Evolutionary conservation across 805 yeast species (phyloP), one percentile per base, ranked within the genome.

Genomic region (Wickerhamiella bombiphila): DNA sequence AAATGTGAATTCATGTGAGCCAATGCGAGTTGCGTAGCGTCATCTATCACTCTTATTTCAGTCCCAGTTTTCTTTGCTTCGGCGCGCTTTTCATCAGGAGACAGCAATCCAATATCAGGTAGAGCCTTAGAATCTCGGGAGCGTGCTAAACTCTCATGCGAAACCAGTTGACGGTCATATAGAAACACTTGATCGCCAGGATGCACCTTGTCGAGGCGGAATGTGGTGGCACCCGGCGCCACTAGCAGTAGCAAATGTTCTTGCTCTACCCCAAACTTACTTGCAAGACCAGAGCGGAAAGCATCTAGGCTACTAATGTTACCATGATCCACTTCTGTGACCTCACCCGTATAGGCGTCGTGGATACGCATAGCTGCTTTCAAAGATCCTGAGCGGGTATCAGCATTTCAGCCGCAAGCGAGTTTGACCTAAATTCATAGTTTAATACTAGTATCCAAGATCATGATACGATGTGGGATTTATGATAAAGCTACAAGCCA

Each of bases 161-260:
- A 17, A 14, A 50, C 40, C 13, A 44, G 37, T 7, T 41, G 39
- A 22, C 40, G 45, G 35, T 53, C 58, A 38, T 47, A 57, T 15
- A 53, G 36, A 32, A 45, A 53, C 4, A 55, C 50, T 19, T 39
- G 28, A 29, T 43, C 49, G 18, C 53, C 49, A 22, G 43, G 47
- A 7, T 38, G 49, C n/a, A 49, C 31, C n/a, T 45, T 21, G 29
- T 49, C 52, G 21, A 47, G 44, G 37, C 44, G 47, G 11, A 57
- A 45, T 32, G 46, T 56, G 21, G 32, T 26, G 26, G 52, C 54
- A 17, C 46, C 41, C 8, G 54, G 48, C 6, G 46, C 42, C 11
- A 48, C 42, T 32, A 57, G 47, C 30, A 57, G 41, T 28, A 57
- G 44, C 41, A 57, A 50, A 35, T 44, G 32, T 19, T 41, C 45